Evolutionary conservation across 495 filamentous ascomycete genomes (phyloP), one percentile per base, ranked within the genome.

Genomic region (Baudoinia panamericana): DNA sequence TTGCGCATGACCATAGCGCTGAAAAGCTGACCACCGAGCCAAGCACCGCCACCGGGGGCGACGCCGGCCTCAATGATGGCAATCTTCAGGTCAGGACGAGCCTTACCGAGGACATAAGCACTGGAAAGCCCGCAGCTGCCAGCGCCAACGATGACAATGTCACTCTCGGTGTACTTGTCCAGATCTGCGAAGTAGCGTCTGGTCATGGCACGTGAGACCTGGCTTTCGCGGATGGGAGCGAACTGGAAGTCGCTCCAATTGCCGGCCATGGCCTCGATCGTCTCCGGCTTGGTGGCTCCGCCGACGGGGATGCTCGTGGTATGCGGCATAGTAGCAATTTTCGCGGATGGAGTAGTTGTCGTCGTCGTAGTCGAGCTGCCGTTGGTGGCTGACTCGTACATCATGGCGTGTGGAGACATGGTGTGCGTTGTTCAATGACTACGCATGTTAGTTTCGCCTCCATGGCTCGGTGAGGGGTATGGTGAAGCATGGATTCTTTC

Each of bases 1-100:
- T 86, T 87, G 50, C 85, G 82, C 75, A 93, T 82, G 42, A 93
- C 73, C 85, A 93, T 93, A 39, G 84, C 84, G 52, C 71, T 78
- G 70, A 93, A 92, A 30, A 92, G 77, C 63, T 93, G 85, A 32
- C 85, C 85, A 50, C 85, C 84, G 24, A 93, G 74, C 85, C 85
- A 93, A 41, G 84, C 84, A 55, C 85, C 85, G 54, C 84, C 85
- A 46, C 84, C 70, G 44, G 85, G 85, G 27, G 82, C 76, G 36
- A 93, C 85, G 40, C 72, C 74, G 28, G 84, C 82, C 63, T 93
- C 85, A 51, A 93, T 75, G 61, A 93, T 82, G 47, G 83, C 81
- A 63, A 92, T 88, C 67, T 84, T 84, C 59, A 93, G 69, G 64
- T 92, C 83, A 12, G 85, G 84, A 40, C 84, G 82, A 52, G 78